Evolutionary conservation across 2,329 filamentous ascomycete genomes (phyloP).

Genomic region (Cordyceps javanica): DNA sequence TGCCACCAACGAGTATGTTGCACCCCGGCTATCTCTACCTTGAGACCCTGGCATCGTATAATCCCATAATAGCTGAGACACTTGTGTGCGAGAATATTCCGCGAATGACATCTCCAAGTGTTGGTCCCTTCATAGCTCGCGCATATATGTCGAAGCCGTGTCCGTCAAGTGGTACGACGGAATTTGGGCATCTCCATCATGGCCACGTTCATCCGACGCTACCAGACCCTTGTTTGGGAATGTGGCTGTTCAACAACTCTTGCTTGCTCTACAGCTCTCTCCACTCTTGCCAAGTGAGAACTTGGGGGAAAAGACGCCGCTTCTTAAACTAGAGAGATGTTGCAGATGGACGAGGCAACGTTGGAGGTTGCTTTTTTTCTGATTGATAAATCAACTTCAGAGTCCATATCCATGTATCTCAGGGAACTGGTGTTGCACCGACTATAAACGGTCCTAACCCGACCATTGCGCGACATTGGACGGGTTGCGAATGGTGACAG

Average conservation of each 20-base stretch:
- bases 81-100: too few relatives aligned
- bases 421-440: not conserved
- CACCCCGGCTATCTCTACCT: not conserved
- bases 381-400: too few relatives aligned
- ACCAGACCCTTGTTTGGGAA: not conserved
- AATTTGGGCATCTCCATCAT: not conserved
- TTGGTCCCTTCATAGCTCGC: too few relatives aligned
- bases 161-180: not conserved
- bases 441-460: not conserved
- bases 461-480: not conserved
- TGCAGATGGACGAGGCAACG: not conserved
- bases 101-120: too few relatives aligned
- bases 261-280: not conserved
- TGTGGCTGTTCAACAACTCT: not conserved
- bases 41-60: not conserved
- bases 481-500: slow-evolving; percentile 3
- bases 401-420: not conserved
- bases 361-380: not conserved
- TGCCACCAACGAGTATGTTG: not conserved
- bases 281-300: slow-evolving; percentile 3
- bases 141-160: too few relatives aligned
- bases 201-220: not conserved
- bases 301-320: not conserved
- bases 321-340: not conserved
- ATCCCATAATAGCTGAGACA: not conserved